phyloP scores from a whole-genome alignment of 169 alveolate species.

The Eimeria zaria region DNA sequence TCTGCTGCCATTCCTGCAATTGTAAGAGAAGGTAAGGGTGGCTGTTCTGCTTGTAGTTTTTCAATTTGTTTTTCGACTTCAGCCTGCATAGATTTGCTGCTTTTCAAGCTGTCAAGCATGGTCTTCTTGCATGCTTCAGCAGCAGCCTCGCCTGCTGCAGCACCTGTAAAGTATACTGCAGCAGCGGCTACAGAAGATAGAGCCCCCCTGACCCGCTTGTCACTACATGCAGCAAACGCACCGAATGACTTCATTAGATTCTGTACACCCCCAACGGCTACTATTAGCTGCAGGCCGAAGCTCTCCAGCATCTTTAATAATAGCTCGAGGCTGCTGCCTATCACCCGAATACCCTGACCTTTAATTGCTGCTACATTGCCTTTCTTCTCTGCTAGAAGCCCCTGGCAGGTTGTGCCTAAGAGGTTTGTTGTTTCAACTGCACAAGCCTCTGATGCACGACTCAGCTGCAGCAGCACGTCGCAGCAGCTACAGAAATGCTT shows the following conservation, averaged over 20 bases:
- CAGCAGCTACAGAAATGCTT: constrained; percentile 44
- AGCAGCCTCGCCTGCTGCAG: constrained; percentile 37
- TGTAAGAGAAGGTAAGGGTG: constrained; percentile 17
- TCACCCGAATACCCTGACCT: constrained; percentile 64
- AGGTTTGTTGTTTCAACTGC: constrained; percentile 36
- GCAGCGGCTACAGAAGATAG: constrained; percentile 59
- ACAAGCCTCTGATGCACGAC: constrained; percentile 43
- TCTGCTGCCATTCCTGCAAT: constrained; percentile 31
- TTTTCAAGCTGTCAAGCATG: constrained; percentile 48
- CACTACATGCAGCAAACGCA: constrained; percentile 79
- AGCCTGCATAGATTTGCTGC: constrained; percentile 79
- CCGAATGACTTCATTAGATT: constrained; percentile 20
- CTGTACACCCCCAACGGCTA: constrained; percentile 76
- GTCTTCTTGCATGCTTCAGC: constrained; percentile 22
- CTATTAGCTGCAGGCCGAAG: constrained; percentile 63
- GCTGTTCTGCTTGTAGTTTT: not conserved
- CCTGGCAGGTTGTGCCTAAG: constrained; percentile 13
- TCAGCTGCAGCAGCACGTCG: constrained; percentile 65
- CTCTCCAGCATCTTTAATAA: constrained; percentile 59
- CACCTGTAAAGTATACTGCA: constrained; percentile 50
- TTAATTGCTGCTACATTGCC: constrained; percentile 79
- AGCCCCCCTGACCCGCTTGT: constrained; percentile 67
- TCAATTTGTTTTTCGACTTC: constrained; percentile 47
- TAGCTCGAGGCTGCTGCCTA: constrained; percentile 66
- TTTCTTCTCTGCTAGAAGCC: constrained; percentile 73